Conservation (phyloP, 2,329 filamentous ascomycete genomes). For the Paracoccidioides lutzii region DNA sequence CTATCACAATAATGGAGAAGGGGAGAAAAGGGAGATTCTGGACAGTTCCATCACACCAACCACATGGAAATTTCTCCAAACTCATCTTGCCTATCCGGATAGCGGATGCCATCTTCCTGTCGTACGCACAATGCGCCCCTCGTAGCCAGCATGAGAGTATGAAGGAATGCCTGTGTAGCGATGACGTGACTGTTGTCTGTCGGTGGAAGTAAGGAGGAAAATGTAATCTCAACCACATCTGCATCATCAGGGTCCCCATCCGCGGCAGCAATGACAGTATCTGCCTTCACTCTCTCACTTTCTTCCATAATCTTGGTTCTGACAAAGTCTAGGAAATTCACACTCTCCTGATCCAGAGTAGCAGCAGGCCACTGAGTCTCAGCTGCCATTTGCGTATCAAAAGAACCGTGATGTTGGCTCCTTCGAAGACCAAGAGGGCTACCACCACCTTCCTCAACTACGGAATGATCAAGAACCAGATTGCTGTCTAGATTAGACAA, state of each 20-base stretch:
- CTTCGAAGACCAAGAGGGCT: slow-evolving; percentile 4
- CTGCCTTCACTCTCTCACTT: slow-evolving; percentile 12
- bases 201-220: slow-evolving; percentile 56
- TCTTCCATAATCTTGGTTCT: slow-evolving; percentile 34
- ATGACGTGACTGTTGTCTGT: slow-evolving; percentile 43
- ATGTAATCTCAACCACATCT: slow-evolving; percentile 37
- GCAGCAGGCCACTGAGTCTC: slow-evolving; percentile 38
- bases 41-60: not conserved
- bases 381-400: slow-evolving; percentile 38
- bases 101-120: slow-evolving; percentile 36
- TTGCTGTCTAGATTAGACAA: slow-evolving; percentile 6
- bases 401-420: slow-evolving; percentile 17
- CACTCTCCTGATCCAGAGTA: slow-evolving; percentile 44
- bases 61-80: slow-evolving; percentile 5
- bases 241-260: not conserved
- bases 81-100: not conserved
- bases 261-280: not conserved
- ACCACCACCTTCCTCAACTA: slow-evolving; percentile 16
- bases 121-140: slow-evolving; percentile 50
- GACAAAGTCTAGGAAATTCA: slow-evolving; percentile 52
- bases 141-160: slow-evolving; percentile 57
- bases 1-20: not conserved
- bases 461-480: slow-evolving; percentile 15
- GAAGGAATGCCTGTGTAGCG: slow-evolving; percentile 63
- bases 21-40: not conserved